Conservation (phyloP, 306 rosid species). For the Quercus suber region DNA sequence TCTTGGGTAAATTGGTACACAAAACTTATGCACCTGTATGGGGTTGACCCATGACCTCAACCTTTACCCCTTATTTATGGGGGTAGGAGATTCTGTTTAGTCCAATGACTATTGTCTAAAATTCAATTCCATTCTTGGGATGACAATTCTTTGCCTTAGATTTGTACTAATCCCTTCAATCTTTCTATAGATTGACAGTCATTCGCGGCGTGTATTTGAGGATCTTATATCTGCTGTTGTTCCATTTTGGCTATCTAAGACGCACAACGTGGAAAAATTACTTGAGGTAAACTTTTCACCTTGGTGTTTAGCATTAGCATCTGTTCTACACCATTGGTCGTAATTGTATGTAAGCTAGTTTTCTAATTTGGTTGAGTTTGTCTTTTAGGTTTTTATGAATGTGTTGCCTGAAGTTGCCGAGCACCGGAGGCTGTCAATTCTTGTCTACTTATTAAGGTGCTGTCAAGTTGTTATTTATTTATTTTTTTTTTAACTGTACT, state of each 20-base stretch:
- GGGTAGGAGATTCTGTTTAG: not conserved
- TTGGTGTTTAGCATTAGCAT: conserved; percentile 4
- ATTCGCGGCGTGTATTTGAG: conserved; percentile 77
- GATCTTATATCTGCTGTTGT: conserved; percentile 75
- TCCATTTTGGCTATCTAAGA: conserved; percentile 87
- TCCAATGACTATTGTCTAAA: not conserved
- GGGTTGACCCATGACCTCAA: not conserved
- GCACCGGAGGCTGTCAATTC: conserved; percentile 66
- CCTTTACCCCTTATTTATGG: not conserved
- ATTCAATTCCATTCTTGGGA: not conserved
- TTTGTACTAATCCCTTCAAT: conserved; percentile 2
- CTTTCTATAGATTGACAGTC: conserved; percentile 62
- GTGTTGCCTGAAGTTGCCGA: conserved; percentile 75
- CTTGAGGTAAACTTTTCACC: conserved; percentile 57
- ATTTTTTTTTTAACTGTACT: not conserved
- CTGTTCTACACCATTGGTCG: not conserved
- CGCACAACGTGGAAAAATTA: conserved; percentile 57
- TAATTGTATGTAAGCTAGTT: conserved; percentile 12
- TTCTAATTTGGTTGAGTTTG: conserved; percentile 25
- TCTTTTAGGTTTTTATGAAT: conserved; percentile 60
- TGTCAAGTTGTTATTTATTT: not conserved
- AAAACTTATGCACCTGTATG: not conserved
- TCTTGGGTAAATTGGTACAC: not conserved
- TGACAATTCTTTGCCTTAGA: not conserved
- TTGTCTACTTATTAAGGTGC: conserved; percentile 68